phyloP scores from a whole-genome alignment of 305 asterid genomes.

The Fraxinus sp. region DNA sequence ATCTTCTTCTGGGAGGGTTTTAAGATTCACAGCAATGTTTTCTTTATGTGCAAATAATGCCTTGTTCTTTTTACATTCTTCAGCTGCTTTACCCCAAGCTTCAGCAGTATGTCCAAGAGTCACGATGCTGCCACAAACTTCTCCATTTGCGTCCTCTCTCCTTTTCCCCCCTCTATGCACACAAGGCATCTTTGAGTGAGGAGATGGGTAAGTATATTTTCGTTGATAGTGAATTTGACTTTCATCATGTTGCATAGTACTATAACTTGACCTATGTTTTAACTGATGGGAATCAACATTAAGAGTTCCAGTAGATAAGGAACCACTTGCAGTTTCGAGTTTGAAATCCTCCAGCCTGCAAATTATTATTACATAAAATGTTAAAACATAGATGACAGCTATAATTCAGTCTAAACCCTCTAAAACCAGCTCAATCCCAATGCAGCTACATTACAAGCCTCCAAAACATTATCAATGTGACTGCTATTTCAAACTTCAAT shows the following conservation, averaged over 20 bases:
- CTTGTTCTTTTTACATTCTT: slow-evolving; percentile 30
- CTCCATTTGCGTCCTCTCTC: slow-evolving; percentile 22
- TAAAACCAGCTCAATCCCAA: slow-evolving; percentile 1
- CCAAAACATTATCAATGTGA: slow-evolving; percentile 2
- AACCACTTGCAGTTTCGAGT: slow-evolving; percentile 23
- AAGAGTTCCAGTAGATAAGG: slow-evolving; percentile 29
- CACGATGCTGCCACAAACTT: background rate
- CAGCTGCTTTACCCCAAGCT: slow-evolving; percentile 50
- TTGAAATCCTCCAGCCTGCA: slow-evolving; percentile 59
- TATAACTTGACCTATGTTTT: slow-evolving; percentile 43
- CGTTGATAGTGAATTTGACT: slow-evolving; percentile 17
- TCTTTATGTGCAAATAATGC: slow-evolving; percentile 20
- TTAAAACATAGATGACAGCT: background rate
- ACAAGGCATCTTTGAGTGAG: slow-evolving; percentile 9
- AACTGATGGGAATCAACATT: slow-evolving; percentile 37
- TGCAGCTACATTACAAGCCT: background rate
- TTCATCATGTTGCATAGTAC: slow-evolving; percentile 20
- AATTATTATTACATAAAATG: slow-evolving; percentile 11
- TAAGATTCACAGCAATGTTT: slow-evolving; percentile 25
- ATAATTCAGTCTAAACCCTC: slow-evolving; percentile 8
- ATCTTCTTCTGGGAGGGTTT: slow-evolving; percentile 24
- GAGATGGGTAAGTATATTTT: slow-evolving; percentile 5
- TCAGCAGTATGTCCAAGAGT: slow-evolving; percentile 27
- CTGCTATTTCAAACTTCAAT: background rate
- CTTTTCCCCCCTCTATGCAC: slow-evolving; percentile 23